Percentiles rank a stretch among this genome's conserved stretches.
Conservation (phyloP, 495 filamentous ascomycete genomes). For the Trichoderma parareesei region DNA sequence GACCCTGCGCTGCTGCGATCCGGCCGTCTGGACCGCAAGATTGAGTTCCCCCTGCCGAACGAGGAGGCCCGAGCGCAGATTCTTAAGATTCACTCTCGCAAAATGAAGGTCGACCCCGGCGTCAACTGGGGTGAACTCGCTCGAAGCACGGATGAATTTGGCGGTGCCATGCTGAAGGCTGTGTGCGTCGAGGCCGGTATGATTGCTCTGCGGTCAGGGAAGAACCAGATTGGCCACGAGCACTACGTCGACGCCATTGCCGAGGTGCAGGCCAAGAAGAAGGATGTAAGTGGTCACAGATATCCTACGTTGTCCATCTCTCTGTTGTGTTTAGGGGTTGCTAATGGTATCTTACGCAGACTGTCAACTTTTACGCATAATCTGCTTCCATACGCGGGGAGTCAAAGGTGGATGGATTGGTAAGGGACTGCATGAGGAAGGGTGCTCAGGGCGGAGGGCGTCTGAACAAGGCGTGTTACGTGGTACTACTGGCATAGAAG, state of each 20-base stretch:
- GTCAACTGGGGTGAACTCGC: slow-evolving; percentile 97
- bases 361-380: slow-evolving; percentile 54
- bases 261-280: slow-evolving; percentile 98
- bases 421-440: not conserved
- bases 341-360: slow-evolving; percentile 22
- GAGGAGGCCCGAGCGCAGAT: slow-evolving; percentile 97
- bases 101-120: slow-evolving; percentile 91
- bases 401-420: not conserved
- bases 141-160: slow-evolving; percentile 97
- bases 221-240: slow-evolving; percentile 92
- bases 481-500: slow-evolving; percentile 5
- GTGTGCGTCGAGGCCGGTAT: slow-evolving; percentile 99
- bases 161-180: slow-evolving; percentile 93
- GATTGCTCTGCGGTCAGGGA: slow-evolving; percentile 90
- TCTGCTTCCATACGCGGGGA: slow-evolving; percentile 28
- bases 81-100: slow-evolving; percentile 90
- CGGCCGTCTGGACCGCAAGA: slow-evolving; percentile 94
- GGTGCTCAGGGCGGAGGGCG: not conserved
- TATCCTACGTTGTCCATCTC: too few relatives aligned
- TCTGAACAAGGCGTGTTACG: not conserved
- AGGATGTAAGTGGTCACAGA: slow-evolving; percentile 51
- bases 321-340: too few relatives aligned
- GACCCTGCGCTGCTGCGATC: slow-evolving; percentile 91
- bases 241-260: slow-evolving; percentile 98
- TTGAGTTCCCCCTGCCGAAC: slow-evolving; percentile 98